These are phyloP conservation scores for Barnettozyma populi DNA, from an alignment of 805 yeast genomes.

Conservation along the genomic window DNA sequence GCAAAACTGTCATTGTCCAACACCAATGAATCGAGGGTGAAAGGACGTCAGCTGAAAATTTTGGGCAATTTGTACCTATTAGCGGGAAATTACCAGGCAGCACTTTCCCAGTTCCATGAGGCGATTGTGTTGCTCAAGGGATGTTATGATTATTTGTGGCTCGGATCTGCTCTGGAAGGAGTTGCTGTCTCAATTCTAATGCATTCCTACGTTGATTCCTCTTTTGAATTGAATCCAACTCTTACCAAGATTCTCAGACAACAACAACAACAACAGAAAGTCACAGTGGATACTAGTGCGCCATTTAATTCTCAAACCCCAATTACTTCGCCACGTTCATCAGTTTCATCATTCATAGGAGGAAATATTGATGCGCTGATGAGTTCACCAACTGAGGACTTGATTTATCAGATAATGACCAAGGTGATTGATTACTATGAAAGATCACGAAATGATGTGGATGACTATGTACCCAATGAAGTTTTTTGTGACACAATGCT, in stretches of 20 bases:
- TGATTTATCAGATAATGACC: constrained; percentile 33
- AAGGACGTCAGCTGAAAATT: constrained; percentile 71
- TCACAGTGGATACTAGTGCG: constrained; percentile 5
- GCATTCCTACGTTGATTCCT: constrained; percentile 49
- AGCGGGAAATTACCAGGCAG: constrained; percentile 73
- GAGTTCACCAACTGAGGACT: constrained; percentile 23
- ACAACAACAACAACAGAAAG: constrained; percentile 19
- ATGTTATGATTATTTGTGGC: constrained; percentile 77
- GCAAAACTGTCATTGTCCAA: constrained; percentile 29
- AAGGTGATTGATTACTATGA: constrained; percentile 41
- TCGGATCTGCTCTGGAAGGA: constrained; percentile 83
- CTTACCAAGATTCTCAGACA: constrained; percentile 26
- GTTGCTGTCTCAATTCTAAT: constrained; percentile 61
- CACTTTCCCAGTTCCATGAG: constrained; percentile 69
- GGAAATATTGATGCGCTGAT: constrained; percentile 4
- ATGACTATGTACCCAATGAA: constrained; percentile 76
- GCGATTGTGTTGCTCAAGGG: constrained; percentile 54
- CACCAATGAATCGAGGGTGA: constrained; percentile 39
- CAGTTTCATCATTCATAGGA: constrained; percentile 19
- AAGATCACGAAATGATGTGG: constrained; percentile 48
- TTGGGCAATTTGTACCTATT: constrained; percentile 72
- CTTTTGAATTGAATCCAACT: constrained; percentile 37
- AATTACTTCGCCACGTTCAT: constrained; percentile 44
- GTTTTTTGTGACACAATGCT: constrained; percentile 70
- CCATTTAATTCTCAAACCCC: constrained; percentile 26